These are phyloP conservation scores for Pythium coloratum DNA, from an alignment of 352 stramenopile species.

Conservation along the genomic window DNA sequence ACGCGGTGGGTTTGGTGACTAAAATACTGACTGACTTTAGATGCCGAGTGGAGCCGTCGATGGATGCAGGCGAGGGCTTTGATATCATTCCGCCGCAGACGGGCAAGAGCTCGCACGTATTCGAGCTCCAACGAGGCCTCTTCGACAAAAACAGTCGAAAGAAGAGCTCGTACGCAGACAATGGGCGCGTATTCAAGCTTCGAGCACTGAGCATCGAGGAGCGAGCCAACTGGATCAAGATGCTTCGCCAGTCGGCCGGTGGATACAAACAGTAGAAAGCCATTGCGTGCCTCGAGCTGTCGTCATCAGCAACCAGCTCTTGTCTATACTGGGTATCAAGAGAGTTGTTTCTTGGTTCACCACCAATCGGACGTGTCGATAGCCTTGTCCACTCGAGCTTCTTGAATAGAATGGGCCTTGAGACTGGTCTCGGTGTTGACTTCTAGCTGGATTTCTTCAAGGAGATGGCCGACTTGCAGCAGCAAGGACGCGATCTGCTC, in stretches of 20 bases:
- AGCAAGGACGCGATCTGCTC: conserved; percentile 32
- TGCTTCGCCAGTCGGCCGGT: conserved; percentile 40
- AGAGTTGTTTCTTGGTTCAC: conserved; percentile 3
- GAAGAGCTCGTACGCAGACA: conserved; percentile 66
- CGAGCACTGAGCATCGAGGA: conserved; percentile 84
- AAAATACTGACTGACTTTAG: conserved; percentile 25
- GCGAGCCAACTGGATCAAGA: conserved; percentile 80
- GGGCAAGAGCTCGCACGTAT: conserved; percentile 63
- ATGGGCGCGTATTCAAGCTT: conserved; percentile 78
- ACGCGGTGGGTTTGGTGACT: not conserved
- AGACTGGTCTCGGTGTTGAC: conserved; percentile 44
- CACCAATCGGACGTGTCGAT: conserved; percentile 16
- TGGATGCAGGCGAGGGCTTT: conserved; percentile 80
- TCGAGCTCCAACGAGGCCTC: conserved; percentile 68
- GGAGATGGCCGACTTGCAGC: conserved; percentile 40
- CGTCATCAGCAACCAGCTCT: no score
- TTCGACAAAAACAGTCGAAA: conserved; percentile 86
- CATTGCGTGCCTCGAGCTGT: no score
- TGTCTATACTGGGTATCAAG: no score
- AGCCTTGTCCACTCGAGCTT: conserved; percentile 17
- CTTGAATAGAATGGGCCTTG: conserved; percentile 43
- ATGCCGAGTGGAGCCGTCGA: conserved; percentile 70
- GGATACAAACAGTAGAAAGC: conserved; percentile 21
- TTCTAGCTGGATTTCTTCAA: conserved; percentile 39
- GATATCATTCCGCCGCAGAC: conserved; percentile 65